These are phyloP conservation scores for Brassica rapa DNA, from an alignment of 345 rosid genomes.

Conservation along the genomic window DNA sequence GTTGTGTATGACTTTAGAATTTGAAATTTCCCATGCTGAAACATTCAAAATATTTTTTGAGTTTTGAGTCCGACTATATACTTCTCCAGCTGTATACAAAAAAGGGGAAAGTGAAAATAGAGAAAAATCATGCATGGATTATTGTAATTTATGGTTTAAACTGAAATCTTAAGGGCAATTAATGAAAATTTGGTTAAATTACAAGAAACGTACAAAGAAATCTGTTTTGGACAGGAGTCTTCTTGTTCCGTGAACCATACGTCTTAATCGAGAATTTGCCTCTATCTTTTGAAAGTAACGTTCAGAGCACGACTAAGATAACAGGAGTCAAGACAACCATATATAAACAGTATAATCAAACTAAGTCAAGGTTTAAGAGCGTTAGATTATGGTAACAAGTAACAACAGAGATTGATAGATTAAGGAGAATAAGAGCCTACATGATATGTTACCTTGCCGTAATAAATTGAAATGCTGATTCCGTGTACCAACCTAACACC, in stretches of 20 bases:
- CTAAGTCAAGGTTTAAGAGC: background rate
- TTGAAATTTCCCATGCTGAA: slow-evolving; percentile 28
- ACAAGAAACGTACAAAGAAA: background rate
- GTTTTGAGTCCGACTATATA: background rate
- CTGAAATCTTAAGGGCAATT: background rate
- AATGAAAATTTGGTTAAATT: background rate
- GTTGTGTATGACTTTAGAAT: slow-evolving; percentile 13
- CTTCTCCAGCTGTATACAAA: background rate
- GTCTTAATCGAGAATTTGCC: background rate
- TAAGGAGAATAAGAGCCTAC: background rate
- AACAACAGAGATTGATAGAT: background rate
- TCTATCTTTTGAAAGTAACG: background rate
- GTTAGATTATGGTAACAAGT: background rate
- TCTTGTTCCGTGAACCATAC: background rate
- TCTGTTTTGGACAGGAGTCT: background rate
- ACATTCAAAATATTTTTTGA: slow-evolving; percentile 22
- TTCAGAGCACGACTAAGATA: background rate
- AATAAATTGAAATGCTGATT: background rate
- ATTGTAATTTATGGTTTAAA: background rate
- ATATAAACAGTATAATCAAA: background rate
- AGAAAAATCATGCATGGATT: background rate
- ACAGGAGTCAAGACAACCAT: background rate
- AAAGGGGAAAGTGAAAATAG: background rate
- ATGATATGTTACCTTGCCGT: background rate
- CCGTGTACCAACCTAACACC: slow-evolving; percentile 7